Conservation (phyloP, 2,329 filamentous ascomycete species). For the Orbilia brochopaga region DNA sequence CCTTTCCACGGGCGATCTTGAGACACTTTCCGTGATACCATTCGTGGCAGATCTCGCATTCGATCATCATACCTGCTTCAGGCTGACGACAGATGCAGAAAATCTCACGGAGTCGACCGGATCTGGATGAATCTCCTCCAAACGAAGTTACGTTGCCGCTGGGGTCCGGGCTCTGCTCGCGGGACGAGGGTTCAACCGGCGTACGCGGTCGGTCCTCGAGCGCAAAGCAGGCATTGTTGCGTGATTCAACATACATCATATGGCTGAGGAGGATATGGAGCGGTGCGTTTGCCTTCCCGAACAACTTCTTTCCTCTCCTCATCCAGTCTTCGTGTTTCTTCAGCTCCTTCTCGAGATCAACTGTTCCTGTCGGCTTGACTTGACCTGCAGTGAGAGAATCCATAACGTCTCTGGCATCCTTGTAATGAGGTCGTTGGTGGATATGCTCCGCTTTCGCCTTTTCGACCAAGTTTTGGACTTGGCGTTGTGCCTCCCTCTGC, state of each 20-base stretch:
- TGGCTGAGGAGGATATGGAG: conserved; percentile 93
- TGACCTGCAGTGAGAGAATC: conserved; percentile 86
- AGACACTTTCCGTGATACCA: conserved; percentile 99
- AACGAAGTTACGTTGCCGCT: conserved; percentile 47
- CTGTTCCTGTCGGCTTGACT: conserved; percentile 86
- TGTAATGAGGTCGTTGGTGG: conserved; percentile 80
- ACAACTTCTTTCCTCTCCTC: conserved; percentile 95
- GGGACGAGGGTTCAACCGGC: conserved; percentile 88
- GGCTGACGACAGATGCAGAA: conserved; percentile 95
- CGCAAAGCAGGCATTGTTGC: conserved; percentile 91
- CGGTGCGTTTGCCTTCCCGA: conserved; percentile 96
- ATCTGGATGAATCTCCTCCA: conserved; percentile 49
- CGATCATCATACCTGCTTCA: conserved; percentile 99
- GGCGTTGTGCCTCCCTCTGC: conserved; percentile 89
- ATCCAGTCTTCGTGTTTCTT: conserved; percentile 99
- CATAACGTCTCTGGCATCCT: conserved; percentile 87
- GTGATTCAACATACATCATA: conserved; percentile 88
- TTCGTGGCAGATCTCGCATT: conserved; percentile 96
- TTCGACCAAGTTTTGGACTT: conserved; percentile 81
- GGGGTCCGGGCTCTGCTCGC: conserved; percentile 71
- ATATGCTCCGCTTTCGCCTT: conserved; percentile 77
- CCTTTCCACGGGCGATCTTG: conserved; percentile 95
- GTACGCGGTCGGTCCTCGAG: conserved; percentile 84
- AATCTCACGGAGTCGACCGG: conserved; percentile 74
- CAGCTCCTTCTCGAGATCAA: conserved; percentile 91